Conservation (phyloP, 768 basidiomycete genomes). For the Lactifluus pinguis region DNA sequence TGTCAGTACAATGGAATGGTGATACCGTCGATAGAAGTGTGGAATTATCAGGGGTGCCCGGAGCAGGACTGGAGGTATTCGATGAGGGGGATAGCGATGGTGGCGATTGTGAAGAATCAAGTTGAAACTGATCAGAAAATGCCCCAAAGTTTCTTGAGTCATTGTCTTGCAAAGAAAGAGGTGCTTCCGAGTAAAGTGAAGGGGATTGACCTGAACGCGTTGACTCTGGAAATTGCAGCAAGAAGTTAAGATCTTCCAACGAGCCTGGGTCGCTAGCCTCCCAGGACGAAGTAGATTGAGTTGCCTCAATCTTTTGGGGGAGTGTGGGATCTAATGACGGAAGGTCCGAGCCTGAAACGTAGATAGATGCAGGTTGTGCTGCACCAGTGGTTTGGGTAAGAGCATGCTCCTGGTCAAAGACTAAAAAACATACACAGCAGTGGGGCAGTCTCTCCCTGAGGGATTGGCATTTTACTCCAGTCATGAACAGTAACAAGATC, state of each 20-base stretch:
- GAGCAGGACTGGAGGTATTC: background rate
- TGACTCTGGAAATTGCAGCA: background rate
- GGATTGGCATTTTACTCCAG: background rate
- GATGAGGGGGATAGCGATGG: background rate
- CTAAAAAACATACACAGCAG: background rate
- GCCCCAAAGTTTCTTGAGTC: background rate
- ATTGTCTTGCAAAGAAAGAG: background rate
- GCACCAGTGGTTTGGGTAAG: background rate
- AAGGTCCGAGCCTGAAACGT: conserved; percentile 2
- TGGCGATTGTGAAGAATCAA: background rate
- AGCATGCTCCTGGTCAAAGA: background rate
- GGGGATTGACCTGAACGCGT: background rate
- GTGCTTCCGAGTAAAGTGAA: background rate
- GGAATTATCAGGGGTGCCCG: background rate
- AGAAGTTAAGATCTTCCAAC: background rate
- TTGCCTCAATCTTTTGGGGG: background rate
- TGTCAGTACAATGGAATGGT: too few species aligned
- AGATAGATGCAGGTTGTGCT: background rate
- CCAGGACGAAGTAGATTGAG: background rate
- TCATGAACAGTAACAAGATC: background rate
- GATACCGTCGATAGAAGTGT: background rate
- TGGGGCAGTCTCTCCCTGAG: background rate
- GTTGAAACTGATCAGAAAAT: background rate
- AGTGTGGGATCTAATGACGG: background rate
- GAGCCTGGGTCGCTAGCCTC: background rate